Evolutionary conservation across 2,329 filamentous ascomycete species (phyloP).

Genomic region (Diaporthe batatas): DNA sequence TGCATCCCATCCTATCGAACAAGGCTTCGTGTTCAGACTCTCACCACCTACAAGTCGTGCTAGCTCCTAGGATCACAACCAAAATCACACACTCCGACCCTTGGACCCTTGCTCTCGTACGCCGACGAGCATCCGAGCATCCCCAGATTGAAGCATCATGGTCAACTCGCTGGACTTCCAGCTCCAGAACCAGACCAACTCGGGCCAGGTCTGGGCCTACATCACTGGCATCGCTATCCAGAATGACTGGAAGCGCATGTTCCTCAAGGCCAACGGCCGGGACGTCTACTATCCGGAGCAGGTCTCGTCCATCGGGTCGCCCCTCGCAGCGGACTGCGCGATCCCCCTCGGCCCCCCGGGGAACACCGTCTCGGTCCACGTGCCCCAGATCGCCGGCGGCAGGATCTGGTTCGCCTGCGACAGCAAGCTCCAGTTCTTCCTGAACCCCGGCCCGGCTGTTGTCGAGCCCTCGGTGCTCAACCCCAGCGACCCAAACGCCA

Average conservation of each 20-base stretch:
- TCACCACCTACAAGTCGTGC: not conserved
- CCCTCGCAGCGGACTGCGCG: constrained; percentile 68
- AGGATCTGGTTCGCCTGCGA: constrained; percentile 74
- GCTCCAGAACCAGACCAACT: constrained; percentile 68
- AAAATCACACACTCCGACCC: not conserved
- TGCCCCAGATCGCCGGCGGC: constrained; percentile 74
- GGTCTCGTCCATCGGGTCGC: constrained; percentile 61
- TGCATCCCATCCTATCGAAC: not conserved
- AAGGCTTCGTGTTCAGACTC: not conserved
- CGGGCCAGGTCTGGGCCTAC: constrained; percentile 70
- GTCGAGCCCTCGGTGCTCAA: constrained; percentile 78
- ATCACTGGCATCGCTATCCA: constrained; percentile 74
- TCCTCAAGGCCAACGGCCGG: constrained; percentile 61
- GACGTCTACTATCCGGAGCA: constrained; percentile 69
- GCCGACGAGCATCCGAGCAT: not conserved
- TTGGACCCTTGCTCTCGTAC: not conserved
- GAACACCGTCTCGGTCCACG: constrained; percentile 64
- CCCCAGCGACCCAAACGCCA: constrained; percentile 66
- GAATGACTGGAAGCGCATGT: constrained; percentile 52
- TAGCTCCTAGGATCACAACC: not conserved
- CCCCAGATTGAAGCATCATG: constrained; percentile 47
- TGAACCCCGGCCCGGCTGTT: constrained; percentile 75
- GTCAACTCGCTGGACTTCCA: constrained; percentile 64
- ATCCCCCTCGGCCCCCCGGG: constrained; percentile 71
- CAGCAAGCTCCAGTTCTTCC: constrained; percentile 67